A percentile compares a stretch with the other conserved stretches of the same genome.
phyloP scores from a whole-genome alignment of 805 yeast genomes.

The Diddensiella transvaalensis region DNA sequence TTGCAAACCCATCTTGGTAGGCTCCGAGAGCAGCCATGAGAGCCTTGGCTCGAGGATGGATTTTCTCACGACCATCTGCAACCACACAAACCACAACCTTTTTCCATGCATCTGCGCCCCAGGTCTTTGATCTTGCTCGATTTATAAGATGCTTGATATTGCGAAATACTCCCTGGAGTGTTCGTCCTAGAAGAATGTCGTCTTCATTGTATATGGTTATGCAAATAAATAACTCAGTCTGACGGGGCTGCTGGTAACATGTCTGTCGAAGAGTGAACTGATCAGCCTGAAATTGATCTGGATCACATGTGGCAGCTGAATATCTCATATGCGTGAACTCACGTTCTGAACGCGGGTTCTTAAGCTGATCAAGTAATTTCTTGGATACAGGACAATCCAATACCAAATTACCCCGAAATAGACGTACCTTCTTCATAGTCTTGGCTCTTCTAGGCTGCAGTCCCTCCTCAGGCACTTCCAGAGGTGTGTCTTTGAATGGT shows the following conservation, averaged over 20 bases:
- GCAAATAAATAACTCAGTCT: constrained; percentile 81
- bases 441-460: constrained; percentile 33
- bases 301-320: constrained; percentile 92
- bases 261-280: constrained; percentile 81
- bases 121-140: constrained; percentile 57
- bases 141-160: constrained; percentile 75
- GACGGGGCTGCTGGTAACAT: constrained; percentile 71
- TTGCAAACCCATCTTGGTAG: constrained; percentile 94
- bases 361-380: constrained; percentile 53
- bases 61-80: constrained; percentile 86
- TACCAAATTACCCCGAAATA: constrained; percentile 74
- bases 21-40: constrained; percentile 83
- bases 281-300: constrained; percentile 56
- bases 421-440: constrained; percentile 44
- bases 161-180: constrained; percentile 86
- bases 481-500: constrained; percentile 5
- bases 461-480: constrained; percentile 27
- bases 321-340: constrained; percentile 87
- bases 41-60: constrained; percentile 74
- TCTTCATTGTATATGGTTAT: constrained; percentile 89
- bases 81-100: constrained; percentile 86
- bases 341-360: constrained; percentile 46
- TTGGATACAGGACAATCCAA: constrained; percentile 87
- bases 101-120: constrained; percentile 98
- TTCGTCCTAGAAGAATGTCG: constrained; percentile 75